Base-by-base conservation (phyloP, 768 basidiomycete species). In the Xanthoconium purpureum region DNA sequence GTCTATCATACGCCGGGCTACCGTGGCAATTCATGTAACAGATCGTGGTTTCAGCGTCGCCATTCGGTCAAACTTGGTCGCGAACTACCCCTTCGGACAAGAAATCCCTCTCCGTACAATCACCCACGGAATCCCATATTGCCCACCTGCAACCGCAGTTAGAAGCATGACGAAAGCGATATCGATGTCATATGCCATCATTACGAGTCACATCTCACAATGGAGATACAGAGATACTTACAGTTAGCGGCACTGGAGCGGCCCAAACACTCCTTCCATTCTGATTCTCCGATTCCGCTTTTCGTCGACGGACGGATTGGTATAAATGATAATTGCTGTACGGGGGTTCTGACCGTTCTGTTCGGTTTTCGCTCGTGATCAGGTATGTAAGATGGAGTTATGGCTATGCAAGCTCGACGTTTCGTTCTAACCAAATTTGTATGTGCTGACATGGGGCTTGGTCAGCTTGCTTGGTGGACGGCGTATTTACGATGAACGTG, bases 271-370 rank as follows among this genome's bases (percentile, higher is more conserved):
- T 13, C 50, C 38, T 54, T n/a, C 45, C 45, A 20, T 59, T 53
- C 57, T 37, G 36, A 38, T 24, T 29, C 20, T 52, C 29, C 42
- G 30, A 44, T 36, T 46, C 59, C 59, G 52, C 39, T 36, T 55
- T 49, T 61, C 59, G 53, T 60, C 59, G 59, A 56, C 13, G 40
- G 29, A 14, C 59, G 59, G 59, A 46, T 40, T 32, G 47, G 8
- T 6, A 29, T 30, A 13, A 8, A 2, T 6, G 8, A 35, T 11
- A 6, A 33, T 12, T 12, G 9, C 33, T 24, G 24, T 24, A 24
- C 24, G 24, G 24, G 24, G 24, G 24, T 24, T 24, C 24, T 24
- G 24, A 24, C 24, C 24, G 24, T 24, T 24, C 24, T 24, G 24
- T 24, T 24, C 24, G 24, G 24, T 24, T 24, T 24, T 24, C 24